Conservation (phyloP, 2,329 filamentous ascomycete genomes). For the Clarireedia hainanense region DNA sequence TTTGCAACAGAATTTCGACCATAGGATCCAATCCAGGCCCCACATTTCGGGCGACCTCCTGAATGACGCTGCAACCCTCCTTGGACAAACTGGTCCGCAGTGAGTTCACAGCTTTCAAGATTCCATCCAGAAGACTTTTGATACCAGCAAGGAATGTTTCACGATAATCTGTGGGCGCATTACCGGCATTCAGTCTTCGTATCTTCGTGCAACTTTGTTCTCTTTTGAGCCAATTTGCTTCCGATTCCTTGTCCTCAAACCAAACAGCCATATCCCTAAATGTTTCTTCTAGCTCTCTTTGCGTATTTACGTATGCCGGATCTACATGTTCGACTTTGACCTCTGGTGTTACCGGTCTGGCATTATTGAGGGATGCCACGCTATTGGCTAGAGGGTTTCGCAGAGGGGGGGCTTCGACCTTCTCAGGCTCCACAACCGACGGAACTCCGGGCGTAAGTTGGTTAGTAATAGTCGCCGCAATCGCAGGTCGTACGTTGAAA, state of each 20-base stretch:
- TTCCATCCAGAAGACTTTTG: conserved; percentile 73
- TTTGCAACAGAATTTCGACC: conserved; percentile 84
- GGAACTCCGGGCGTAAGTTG: conserved; percentile 52
- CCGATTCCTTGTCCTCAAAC: conserved; percentile 84
- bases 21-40: conserved; percentile 77
- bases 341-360: conserved; percentile 55
- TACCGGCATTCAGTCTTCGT: conserved; percentile 73
- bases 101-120: conserved; percentile 77
- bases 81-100: conserved; percentile 85
- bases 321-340: conserved; percentile 63
- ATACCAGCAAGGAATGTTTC: conserved; percentile 63
- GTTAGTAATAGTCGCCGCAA: conserved; percentile 72
- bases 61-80: conserved; percentile 74
- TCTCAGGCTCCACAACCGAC: conserved; percentile 22
- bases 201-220: conserved; percentile 75
- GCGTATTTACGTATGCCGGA: conserved; percentile 74
- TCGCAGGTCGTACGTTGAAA: conserved; percentile 79
- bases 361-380: conserved; percentile 37
- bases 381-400: conserved; percentile 42
- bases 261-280: conserved; percentile 71
- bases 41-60: conserved; percentile 71
- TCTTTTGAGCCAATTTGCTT: conserved; percentile 83
- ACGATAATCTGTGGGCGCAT: conserved; percentile 69
- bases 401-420: conserved; percentile 32
- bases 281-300: conserved; percentile 80